phyloP scores from a whole-genome alignment of 2,329 filamentous ascomycete species.

The Pseudofabraea citricarpa region DNA sequence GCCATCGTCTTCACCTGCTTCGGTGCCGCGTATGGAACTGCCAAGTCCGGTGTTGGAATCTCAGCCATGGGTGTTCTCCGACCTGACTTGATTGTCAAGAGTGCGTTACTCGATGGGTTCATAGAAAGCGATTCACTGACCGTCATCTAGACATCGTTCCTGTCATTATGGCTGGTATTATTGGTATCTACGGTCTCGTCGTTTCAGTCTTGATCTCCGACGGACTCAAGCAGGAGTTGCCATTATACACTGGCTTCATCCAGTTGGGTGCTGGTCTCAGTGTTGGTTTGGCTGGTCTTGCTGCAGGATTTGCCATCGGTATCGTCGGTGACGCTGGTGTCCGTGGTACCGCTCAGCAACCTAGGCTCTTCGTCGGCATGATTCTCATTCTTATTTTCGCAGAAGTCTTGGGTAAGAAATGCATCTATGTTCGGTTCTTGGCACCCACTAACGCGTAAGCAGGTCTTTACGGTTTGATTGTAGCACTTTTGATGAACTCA shows the following conservation, averaged over 20 bases:
- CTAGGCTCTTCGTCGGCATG: slow-evolving; percentile 70
- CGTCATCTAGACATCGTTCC: slow-evolving; percentile 80
- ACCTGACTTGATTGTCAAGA: slow-evolving; percentile 98
- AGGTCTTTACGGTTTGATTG: slow-evolving; percentile 99
- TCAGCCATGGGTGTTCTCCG: slow-evolving; percentile 96
- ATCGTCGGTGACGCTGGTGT: slow-evolving; percentile 89
- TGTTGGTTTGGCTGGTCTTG: slow-evolving; percentile 77
- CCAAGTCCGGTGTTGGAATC: slow-evolving; percentile 98
- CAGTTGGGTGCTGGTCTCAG: slow-evolving; percentile 79
- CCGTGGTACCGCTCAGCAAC: slow-evolving; percentile 70
- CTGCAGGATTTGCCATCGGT: slow-evolving; percentile 81
- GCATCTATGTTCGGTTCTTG: background rate
- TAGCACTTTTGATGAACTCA: slow-evolving; percentile 99
- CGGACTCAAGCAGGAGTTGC: slow-evolving; percentile 64
- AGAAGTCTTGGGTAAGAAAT: slow-evolving; percentile 67
- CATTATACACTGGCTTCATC: slow-evolving; percentile 79
- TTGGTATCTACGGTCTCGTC: slow-evolving; percentile 95
- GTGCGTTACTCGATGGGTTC: too few species aligned
- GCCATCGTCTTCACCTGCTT: slow-evolving; percentile 97
- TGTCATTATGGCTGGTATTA: slow-evolving; percentile 99
- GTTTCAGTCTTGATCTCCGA: slow-evolving; percentile 85
- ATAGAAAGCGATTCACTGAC: slow-evolving; percentile 14
- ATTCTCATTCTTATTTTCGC: slow-evolving; percentile 83
- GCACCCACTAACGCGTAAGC: slow-evolving; percentile 21
- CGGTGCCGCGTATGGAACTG: slow-evolving; percentile 95